A percentile compares a stretch with the other conserved stretches of the same genome.
These are phyloP conservation scores for Aphanomyces euteiches DNA, from an alignment of 352 stramenopile species.

Conservation along the genomic window DNA sequence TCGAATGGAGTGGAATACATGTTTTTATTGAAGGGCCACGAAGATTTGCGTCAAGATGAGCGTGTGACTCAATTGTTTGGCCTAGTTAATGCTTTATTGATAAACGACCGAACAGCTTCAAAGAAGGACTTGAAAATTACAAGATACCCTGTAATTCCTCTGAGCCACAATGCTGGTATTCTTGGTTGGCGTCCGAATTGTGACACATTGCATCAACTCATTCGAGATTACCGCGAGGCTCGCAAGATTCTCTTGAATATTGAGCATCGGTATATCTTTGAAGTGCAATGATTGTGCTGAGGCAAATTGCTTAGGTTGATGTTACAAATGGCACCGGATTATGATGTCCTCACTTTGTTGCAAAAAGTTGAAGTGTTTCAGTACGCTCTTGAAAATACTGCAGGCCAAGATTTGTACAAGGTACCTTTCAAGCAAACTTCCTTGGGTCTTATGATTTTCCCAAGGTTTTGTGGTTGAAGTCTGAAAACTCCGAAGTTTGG, in stretches of 20 bases:
- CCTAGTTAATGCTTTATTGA: slow-evolving; percentile 98
- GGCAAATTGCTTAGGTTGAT: slow-evolving; percentile 39
- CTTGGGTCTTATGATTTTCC: neutral
- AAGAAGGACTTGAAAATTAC: slow-evolving; percentile 98
- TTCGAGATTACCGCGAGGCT: slow-evolving; percentile 91
- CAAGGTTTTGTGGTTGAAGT: slow-evolving; percentile 94
- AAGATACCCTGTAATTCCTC: slow-evolving; percentile 95
- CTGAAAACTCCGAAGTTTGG: slow-evolving; percentile 97
- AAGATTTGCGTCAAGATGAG: slow-evolving; percentile 99
- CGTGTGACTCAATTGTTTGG: slow-evolving; percentile 99
- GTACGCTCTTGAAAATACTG: slow-evolving; percentile 89
- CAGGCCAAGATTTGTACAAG: slow-evolving; percentile 97
- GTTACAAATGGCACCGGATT: slow-evolving; percentile 89
- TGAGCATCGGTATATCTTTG: slow-evolving; percentile 84
- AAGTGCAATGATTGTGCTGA: neutral
- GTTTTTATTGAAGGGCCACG: slow-evolving; percentile 99
- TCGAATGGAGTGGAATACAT: slow-evolving; percentile 98
- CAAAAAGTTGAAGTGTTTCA: slow-evolving; percentile 99
- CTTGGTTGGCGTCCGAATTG: slow-evolving; percentile 98
- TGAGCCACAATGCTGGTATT: slow-evolving; percentile 98
- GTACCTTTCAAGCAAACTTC: slow-evolving; percentile 50
- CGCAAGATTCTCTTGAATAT: slow-evolving; percentile 91
- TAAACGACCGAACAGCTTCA: slow-evolving; percentile 93
- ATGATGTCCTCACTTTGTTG: slow-evolving; percentile 94
- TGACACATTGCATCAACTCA: slow-evolving; percentile 97